Evolutionary conservation across 2,329 filamentous ascomycete species (phyloP).

Genomic region (Alternaria sp.): DNA sequence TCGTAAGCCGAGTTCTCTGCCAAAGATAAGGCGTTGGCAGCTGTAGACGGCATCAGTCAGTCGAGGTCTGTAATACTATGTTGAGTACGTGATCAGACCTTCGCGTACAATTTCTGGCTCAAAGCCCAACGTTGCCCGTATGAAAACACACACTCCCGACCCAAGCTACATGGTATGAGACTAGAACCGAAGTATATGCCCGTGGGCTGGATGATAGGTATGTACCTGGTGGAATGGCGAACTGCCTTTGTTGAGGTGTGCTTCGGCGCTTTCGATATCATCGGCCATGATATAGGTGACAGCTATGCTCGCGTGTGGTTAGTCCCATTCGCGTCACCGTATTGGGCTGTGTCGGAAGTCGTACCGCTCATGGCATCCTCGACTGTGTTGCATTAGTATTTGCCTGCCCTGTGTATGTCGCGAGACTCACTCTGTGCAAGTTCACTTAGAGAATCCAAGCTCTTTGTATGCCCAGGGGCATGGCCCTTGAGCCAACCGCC

Average conservation of each 20-base stretch:
- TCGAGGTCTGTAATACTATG: not conserved
- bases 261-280: conserved; percentile 85
- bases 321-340: conserved; percentile 23
- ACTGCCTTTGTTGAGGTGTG: conserved; percentile 72
- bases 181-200: not conserved
- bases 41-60: conserved; percentile 52
- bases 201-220: not conserved
- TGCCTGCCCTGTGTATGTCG: not conserved
- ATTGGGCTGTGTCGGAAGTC: conserved; percentile 6
- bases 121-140: conserved; percentile 86
- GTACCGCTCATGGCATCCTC: conserved; percentile 59
- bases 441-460: conserved; percentile 66
- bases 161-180: conserved; percentile 67
- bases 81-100: conserved; percentile 52
- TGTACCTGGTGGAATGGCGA: conserved; percentile 85
- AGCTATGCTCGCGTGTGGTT: conserved; percentile 56
- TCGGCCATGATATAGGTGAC: conserved; percentile 84
- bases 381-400: conserved; percentile 46
- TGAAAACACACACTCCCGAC: conserved; percentile 81
- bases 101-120: conserved; percentile 92
- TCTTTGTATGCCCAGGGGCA: conserved; percentile 59
- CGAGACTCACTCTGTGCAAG: conserved; percentile 60
- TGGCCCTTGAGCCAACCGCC: conserved; percentile 52
- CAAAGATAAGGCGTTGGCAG: conserved; percentile 73
- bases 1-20: conserved; percentile 80